Evolutionary conservation across 192 early-diverging fungal species (phyloP), one percentile per base, ranked within the genome.

Genomic region (Mortierella hygrophila): DNA sequence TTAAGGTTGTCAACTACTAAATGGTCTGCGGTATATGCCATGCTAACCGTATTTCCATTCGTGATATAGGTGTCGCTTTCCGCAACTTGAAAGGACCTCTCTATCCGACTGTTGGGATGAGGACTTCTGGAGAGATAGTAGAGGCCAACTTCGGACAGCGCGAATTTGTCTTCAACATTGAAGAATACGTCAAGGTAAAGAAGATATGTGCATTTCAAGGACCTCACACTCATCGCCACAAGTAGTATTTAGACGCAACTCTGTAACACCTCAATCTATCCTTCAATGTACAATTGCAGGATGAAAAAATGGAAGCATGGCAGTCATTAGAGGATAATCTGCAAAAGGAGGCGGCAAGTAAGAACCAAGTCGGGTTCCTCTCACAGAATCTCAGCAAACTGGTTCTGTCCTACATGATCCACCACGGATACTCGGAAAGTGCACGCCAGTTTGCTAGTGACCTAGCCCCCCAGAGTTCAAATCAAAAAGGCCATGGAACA

Each of bases 341-440:
- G 35, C 75, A 79, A 15, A 75, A 72, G 40, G 71, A 70, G 10
- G 38, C 35, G 15, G 75, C 21, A 15, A 76, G 77, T 15, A 72
- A 77, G 72, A 70, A 78, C 18, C 84, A 81, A 21, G 57, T 75
- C 0, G 49, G 65, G 32, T 88, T 40, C 18, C 68, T 82, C 35
- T 82, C 88, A 32, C 80, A 84, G 38, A 83, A 52, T n/a, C 63
- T 91, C 37, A 90, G 95, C 70, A 87, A 93, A 46, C 86, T 98
- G 15, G 93, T 99, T 8, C 84, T 97, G 8, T 90, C 90, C 32
- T 97, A 98, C 75, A 88, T 99, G 76, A 81, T 97, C 72, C 96
- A 98, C 75, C 94, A 93, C 77, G 97, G 97, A 60, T 96, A 94
- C 79, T 91, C 90, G 32, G 93, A 93, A 46, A 96, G 96, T 23